Base-by-base conservation (phyloP, 75 land plant species). In the Pinus taeda region DNA sequence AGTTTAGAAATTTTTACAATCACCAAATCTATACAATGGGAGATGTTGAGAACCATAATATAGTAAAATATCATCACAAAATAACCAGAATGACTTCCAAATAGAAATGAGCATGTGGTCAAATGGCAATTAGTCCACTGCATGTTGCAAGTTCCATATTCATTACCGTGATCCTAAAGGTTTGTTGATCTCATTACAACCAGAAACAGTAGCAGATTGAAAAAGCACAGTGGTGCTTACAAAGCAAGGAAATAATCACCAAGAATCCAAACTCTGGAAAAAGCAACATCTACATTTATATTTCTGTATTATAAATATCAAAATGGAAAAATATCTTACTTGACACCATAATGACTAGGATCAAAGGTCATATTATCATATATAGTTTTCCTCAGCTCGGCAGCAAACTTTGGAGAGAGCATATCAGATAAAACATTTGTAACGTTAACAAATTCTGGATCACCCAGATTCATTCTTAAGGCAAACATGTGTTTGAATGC, bases 401-500 rank as follows among this genome's bases (percentile, higher is more conserved):
- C 80, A 26, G 97, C 97, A 92, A 90, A 87, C 20, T 88, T 77
- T 7, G 84, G 82, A 61, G 90, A 86, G 42, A 94, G 87, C 97
- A 94, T 90, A 63, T 90, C 88, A 4, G 86, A 78, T 3, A 94
- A 30, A 58, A 89, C 91, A 29, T 75, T 21, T 4, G 86, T 71
- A 6, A 84, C 60, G 62, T 94, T 83, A 2, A 85, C 87, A 75
- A 88, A 94, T 57, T 85, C 90, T n/a, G 97, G 97, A 82, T 94
- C 97, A 22, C 88, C 93, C 24, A 94, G 88, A 61, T 89, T 92
- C 93, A 90, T 92, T 72, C 91, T 89, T 15, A 92, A 81, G 11
- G 97, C 95, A 81, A 84, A 86, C 21, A 81, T 79, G 73, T 94
- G 95, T 77, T 94, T 94, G 76, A 94, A 69, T 45, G 97, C 92